Evolutionary conservation across 1,284 basidiomycete genomes (phyloP), one percentile per base, ranked within the genome.

Genomic region (Puccinia hordei): DNA sequence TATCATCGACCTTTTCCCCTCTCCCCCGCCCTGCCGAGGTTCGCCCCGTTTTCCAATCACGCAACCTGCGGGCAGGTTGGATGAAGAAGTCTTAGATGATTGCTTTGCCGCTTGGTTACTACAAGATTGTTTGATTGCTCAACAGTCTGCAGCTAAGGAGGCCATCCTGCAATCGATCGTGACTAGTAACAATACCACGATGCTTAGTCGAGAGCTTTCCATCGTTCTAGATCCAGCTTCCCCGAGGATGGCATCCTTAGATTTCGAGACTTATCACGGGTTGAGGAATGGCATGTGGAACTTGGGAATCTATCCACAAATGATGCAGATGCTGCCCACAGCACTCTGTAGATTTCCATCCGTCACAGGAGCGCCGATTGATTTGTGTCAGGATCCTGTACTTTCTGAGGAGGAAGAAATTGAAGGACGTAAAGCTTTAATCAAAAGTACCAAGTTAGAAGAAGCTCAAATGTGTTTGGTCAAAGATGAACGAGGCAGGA

Each of bases 51-150:
- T 38, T 15, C 61, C 61, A 38, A 63, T 63, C 19, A 63, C 12
- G 17, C 4, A 30, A 41, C 30, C 15, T 38, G 19, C n/a, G 38
- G 41, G 15, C 1, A 38, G 19, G 1, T 27, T 27, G 8, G 22
- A 27, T 27, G 38, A 66, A 46, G 41, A 66, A 2, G n/a, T 4
- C n/a, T 22, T 44, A 66, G 63, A 66, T 35, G 68, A 71, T 33
- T 38, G 51, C n/a, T 71, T 71, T 53, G 44, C 51, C 27, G 51
- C 30, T 53, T 71, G 68, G 68, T 71, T 71, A 30, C 68, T 53
- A 38, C 68, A 71, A 44, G 68, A 30, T 6, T 46, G 68, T 17
- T 73, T n/a, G 13, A 12, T 41, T 33, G 41, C 71, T 55, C 53
- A 33, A 10, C 71, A 59, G 17, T 13, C 71, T 22, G 30, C n/a